Evolutionary conservation across 441 rosid species (phyloP), one percentile per base, ranked within the genome.

Genomic region (Mallotus japonicus): DNA sequence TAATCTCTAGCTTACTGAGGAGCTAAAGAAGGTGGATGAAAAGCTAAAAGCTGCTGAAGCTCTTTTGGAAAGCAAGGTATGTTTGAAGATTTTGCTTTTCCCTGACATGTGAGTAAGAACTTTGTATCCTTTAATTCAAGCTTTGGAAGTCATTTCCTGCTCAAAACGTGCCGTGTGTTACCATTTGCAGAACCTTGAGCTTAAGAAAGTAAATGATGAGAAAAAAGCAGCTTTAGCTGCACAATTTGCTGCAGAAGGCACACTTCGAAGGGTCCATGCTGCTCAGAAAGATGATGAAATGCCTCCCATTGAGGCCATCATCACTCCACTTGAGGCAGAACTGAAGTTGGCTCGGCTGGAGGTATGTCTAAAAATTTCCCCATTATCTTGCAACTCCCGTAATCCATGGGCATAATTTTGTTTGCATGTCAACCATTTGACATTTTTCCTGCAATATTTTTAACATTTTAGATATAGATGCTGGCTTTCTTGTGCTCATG

Each of bases 221-320:
- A 94, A 85, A 87, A 94, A 81, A 72, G 89, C 95, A 20, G 88
- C 95, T 61, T 85, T 92, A 89, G 96, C 99, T 74, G 97, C 99
- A 64, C 99, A 94, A 82, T 92, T 92, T 87, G 99, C 97, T 44
- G 97, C 97, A 68, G 99, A 94, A 85, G 97, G 97, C 22, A 92
- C 97, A 5, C 88, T 94, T 77, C 88, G 99, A 79, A 90, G 99
- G 77, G 97, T 92, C 68, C 97, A 94, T 80, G 96, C 98, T 79
- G 97, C 97, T 72, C 96, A 94, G 74, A 94, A 94, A 80, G 98
- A 94, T 75, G 98, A 94, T 64, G 98, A 94, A 71, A 92, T 92
- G 97, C 97, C 97, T 82, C 98, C 98, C 2, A 92, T 90, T 74
- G 97, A 91, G 83, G 97, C 98, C 70, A 91, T 93, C 76, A 90